A percentile compares a stretch with the other conserved stretches of the same genome.
phyloP scores from a whole-genome alignment of 2,329 filamentous ascomycete genomes.

The Phoma sp. region DNA sequence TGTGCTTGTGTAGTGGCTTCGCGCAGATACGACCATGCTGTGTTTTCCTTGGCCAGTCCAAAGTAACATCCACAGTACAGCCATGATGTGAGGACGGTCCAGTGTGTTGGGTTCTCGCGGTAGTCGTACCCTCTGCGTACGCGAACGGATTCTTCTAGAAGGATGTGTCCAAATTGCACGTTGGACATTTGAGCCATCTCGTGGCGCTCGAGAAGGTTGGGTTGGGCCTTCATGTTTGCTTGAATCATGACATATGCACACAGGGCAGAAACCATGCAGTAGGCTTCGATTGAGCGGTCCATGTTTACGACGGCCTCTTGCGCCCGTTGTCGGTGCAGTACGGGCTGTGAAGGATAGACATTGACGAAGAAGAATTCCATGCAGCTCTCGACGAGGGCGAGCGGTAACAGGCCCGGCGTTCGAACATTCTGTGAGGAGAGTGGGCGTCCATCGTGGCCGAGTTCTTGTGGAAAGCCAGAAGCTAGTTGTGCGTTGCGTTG shows the following conservation, averaged over 20 bases:
- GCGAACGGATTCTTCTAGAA: conserved; percentile 65
- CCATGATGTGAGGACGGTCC: conserved; percentile 68
- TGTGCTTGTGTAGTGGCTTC: conserved; percentile 68
- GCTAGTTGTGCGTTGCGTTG: conserved; percentile 55
- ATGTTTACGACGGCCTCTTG: conserved; percentile 63
- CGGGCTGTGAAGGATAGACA: conserved; percentile 70
- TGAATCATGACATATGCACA: conserved; percentile 61
- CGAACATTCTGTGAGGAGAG: conserved; percentile 55
- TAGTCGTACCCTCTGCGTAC: conserved; percentile 66
- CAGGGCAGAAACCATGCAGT: conserved; percentile 63
- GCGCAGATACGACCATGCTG: conserved; percentile 68
- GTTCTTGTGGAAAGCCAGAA: conserved; percentile 48
- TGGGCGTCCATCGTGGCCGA: conserved; percentile 51
- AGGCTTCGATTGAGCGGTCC: conserved; percentile 61
- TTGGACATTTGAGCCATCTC: conserved; percentile 53
- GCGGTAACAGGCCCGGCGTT: conserved; percentile 58
- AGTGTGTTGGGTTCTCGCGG: conserved; percentile 62
- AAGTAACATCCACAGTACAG: conserved; percentile 68
- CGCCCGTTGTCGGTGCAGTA: conserved; percentile 60
- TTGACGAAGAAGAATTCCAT: conserved; percentile 69
- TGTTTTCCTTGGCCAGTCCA: conserved; percentile 67
- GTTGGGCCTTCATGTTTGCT: conserved; percentile 55
- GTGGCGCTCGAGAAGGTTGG: conserved; percentile 56
- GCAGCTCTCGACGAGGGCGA: conserved; percentile 60
- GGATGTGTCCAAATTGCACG: conserved; percentile 59